phyloP scores from a whole-genome alignment of 1,139 yeast genomes.

The Diutina mesorugosa region DNA sequence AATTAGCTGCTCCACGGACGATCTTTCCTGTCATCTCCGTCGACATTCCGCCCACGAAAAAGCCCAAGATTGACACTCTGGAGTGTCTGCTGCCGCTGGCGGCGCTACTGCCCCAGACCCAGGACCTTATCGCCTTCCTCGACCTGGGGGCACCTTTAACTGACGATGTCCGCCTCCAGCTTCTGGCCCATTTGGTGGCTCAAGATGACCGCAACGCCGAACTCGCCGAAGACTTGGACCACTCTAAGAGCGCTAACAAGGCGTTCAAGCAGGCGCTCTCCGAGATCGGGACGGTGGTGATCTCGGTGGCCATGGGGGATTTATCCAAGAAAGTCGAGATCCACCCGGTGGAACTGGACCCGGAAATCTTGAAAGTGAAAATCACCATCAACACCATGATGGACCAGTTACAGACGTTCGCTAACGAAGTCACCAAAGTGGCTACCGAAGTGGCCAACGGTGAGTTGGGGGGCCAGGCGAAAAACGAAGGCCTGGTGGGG shows the following conservation, averaged over 20 bases:
- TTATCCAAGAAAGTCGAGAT: slow-evolving; percentile 64
- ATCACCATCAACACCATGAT: slow-evolving; percentile 78
- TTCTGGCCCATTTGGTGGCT: neutral
- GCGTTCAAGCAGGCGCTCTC: slow-evolving; percentile 67
- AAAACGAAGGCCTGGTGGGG: slow-evolving; percentile 72
- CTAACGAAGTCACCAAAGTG: slow-evolving; percentile 71
- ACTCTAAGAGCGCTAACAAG: slow-evolving; percentile 33
- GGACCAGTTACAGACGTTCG: slow-evolving; percentile 76
- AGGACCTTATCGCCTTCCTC: neutral
- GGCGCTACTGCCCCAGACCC: neutral
- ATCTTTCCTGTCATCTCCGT: neutral
- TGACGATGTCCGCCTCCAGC: neutral
- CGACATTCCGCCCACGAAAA: neutral
- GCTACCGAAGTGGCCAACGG: slow-evolving; percentile 89
- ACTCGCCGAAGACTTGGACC: neutral
- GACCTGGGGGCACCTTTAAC: neutral
- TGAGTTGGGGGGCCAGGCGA: slow-evolving; percentile 80
- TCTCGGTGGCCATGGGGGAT: slow-evolving; percentile 80
- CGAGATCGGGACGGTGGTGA: slow-evolving; percentile 73
- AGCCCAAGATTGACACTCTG: neutral
- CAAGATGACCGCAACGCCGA: neutral
- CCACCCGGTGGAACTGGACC: slow-evolving; percentile 62
- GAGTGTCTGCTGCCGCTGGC: neutral
- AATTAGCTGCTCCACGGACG: neutral
- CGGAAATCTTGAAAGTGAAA: slow-evolving; percentile 65